Evolutionary conservation across 257 asterid genomes (phyloP).

Genomic region (Solanum sejunctum): DNA sequence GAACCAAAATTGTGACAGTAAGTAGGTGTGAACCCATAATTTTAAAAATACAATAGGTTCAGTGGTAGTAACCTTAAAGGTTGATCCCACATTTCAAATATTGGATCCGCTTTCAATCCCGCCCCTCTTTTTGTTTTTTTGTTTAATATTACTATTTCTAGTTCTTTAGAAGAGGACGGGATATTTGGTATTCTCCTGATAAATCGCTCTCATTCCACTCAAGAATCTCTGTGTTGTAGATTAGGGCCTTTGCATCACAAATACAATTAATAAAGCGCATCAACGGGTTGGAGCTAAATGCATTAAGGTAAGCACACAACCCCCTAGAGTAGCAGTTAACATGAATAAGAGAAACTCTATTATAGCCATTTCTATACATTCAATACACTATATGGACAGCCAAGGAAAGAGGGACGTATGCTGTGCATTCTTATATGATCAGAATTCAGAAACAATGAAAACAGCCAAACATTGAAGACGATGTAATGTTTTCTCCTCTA

Average conservation of each 20-base stretch:
- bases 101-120: not conserved
- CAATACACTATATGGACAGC: not conserved
- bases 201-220: not conserved
- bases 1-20: not conserved
- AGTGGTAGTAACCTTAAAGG: not conserved
- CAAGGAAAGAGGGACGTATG: not conserved
- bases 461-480: not conserved
- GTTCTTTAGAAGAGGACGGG: not conserved
- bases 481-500: not conserved
- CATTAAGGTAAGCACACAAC: not conserved
- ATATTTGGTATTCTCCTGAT: not conserved
- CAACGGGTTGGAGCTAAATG: not conserved
- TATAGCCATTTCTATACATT: too few relatives aligned
- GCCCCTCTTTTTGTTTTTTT: not conserved
- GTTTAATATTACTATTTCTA: not conserved
- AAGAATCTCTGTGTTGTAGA: not conserved
- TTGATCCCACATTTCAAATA: not conserved
- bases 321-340: too few relatives aligned
- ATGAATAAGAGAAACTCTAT: too few relatives aligned
- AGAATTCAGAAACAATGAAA: not conserved
- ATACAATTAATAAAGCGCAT: not conserved
- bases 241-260: not conserved
- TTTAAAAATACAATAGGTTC: not conserved
- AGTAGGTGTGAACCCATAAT: not conserved
- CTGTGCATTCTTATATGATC: not conserved